A percentile compares a stretch with the other conserved stretches of the same genome.
These are phyloP conservation scores for Tuber aestivum DNA, from an alignment of 495 filamentous ascomycete genomes.

Conservation along the genomic window DNA sequence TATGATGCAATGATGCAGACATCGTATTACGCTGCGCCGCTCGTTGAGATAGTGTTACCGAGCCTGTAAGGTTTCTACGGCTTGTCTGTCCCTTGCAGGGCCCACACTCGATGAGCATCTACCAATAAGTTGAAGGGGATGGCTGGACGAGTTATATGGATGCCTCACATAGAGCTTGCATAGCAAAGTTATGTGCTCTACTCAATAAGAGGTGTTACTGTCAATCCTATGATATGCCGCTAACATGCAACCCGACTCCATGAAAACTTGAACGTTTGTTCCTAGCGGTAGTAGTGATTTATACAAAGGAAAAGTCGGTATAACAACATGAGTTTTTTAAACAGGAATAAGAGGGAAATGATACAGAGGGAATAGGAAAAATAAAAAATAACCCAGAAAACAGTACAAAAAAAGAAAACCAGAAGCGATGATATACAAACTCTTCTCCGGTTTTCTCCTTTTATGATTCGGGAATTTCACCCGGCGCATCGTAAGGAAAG, in stretches of 20 bases:
- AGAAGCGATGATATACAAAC: not conserved
- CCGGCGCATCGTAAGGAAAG: not conserved
- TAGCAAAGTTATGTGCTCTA: not conserved
- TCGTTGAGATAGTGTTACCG: not conserved
- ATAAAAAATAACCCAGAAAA: not conserved
- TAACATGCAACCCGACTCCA: not conserved
- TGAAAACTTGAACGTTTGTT: not conserved
- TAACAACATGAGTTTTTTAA: conserved; percentile 19
- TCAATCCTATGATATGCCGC: conserved; percentile 15
- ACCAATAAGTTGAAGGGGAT: not conserved
- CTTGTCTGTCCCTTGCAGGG: not conserved
- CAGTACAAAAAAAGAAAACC: not conserved
- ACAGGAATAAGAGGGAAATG: conserved; percentile 22
- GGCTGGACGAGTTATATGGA: not conserved
- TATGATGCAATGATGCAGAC: not conserved
- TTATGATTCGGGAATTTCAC: not conserved
- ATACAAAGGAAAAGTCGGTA: conserved; percentile 13
- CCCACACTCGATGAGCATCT: not conserved
- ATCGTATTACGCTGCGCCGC: not conserved
- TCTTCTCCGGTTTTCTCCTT: not conserved
- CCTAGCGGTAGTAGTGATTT: not conserved
- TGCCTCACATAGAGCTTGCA: not conserved
- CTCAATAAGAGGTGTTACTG: not conserved
- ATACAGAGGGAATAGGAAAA: conserved; percentile 14
- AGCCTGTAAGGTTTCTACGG: not conserved